Evolutionary conservation across 1,139 yeast genomes (phyloP).

Genomic region (Lodderomyces elongisporus): DNA sequence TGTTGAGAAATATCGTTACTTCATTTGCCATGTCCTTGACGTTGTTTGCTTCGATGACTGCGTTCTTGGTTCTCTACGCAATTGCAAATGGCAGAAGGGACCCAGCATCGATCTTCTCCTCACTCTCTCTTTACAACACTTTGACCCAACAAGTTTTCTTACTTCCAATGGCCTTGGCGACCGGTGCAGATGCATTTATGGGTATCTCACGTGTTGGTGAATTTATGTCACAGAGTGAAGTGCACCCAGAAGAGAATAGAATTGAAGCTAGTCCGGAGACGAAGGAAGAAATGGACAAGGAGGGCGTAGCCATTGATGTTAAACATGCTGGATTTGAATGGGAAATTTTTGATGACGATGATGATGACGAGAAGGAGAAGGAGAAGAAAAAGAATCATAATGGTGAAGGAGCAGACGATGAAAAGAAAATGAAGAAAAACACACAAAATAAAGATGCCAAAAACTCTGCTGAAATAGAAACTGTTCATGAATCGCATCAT

Average conservation of each 20-base stretch:
- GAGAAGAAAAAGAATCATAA: constrained; percentile 9
- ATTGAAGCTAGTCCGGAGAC: constrained; percentile 23
- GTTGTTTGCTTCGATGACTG: constrained; percentile 60
- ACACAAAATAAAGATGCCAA: constrained; percentile 6
- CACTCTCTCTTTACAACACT: constrained; percentile 69
- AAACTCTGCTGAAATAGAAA: constrained; percentile 1
- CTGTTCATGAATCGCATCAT: constrained; percentile 3
- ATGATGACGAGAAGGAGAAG: constrained; percentile 11
- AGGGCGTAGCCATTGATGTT: constrained; percentile 40
- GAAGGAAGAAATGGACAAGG: constrained; percentile 18
- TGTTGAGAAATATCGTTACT: constrained; percentile 52
- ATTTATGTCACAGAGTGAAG: constrained; percentile 35
- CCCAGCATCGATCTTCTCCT: constrained; percentile 75
- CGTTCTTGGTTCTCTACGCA: constrained; percentile 67
- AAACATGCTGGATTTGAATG: constrained; percentile 59
- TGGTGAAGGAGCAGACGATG: background rate
- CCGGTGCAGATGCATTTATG: constrained; percentile 65
- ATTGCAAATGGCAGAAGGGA: constrained; percentile 38
- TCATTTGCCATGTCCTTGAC: constrained; percentile 61
- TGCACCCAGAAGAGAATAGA: constrained; percentile 13
- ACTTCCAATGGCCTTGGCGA: constrained; percentile 66
- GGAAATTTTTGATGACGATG: constrained; percentile 44
- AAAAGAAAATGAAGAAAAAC: constrained; percentile 4
- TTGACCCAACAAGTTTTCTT: constrained; percentile 49
- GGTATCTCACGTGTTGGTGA: constrained; percentile 58